A percentile compares a stretch with the other conserved stretches of the same genome.
These are phyloP conservation scores for Mollisia scopiformis DNA, from an alignment of 2,329 filamentous ascomycete genomes.

Conservation along the genomic window DNA sequence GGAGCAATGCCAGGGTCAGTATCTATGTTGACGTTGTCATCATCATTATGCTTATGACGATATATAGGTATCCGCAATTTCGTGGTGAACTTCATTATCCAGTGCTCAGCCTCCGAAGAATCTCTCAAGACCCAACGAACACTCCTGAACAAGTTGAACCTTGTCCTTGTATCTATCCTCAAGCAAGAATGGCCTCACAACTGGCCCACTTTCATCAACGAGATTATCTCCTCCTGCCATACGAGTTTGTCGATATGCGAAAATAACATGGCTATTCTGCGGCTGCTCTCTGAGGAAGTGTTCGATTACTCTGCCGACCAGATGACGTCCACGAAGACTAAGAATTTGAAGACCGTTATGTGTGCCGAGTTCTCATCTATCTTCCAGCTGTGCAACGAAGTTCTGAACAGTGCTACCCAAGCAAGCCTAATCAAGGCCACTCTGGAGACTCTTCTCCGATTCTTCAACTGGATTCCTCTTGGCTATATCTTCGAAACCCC, in stretches of 20 bases:
- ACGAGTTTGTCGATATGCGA: slow-evolving; percentile 97
- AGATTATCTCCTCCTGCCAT: slow-evolving; percentile 96
- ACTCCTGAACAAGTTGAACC: slow-evolving; percentile 95
- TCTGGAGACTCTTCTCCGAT: slow-evolving; percentile 90
- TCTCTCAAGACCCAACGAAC: slow-evolving; percentile 82
- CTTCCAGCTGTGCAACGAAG: slow-evolving; percentile 96
- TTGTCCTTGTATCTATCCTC: slow-evolving; percentile 94
- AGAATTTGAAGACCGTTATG: slow-evolving; percentile 98
- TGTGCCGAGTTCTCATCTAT: slow-evolving; percentile 98
- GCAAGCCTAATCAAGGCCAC: slow-evolving; percentile 93
- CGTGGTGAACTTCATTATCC: slow-evolving; percentile 97
- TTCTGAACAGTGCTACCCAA: slow-evolving; percentile 87
- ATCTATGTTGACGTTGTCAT: not conserved
- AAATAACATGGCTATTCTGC: slow-evolving; percentile 99
- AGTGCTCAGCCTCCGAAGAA: slow-evolving; percentile 89
- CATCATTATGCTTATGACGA: slow-evolving; percentile 27
- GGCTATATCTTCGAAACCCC: slow-evolving; percentile 99
- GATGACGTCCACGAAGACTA: slow-evolving; percentile 98
- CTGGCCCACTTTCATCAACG: slow-evolving; percentile 99
- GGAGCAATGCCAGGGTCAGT: slow-evolving; percentile 87
- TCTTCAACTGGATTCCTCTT: slow-evolving; percentile 98
- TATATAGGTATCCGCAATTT: slow-evolving; percentile 92
- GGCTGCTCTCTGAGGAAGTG: slow-evolving; percentile 94
- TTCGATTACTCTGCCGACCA: slow-evolving; percentile 99
- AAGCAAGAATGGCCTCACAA: slow-evolving; percentile 99